Base-by-base conservation (phyloP, 2,329 filamentous ascomycete species). In the Penicillium sp. region DNA sequence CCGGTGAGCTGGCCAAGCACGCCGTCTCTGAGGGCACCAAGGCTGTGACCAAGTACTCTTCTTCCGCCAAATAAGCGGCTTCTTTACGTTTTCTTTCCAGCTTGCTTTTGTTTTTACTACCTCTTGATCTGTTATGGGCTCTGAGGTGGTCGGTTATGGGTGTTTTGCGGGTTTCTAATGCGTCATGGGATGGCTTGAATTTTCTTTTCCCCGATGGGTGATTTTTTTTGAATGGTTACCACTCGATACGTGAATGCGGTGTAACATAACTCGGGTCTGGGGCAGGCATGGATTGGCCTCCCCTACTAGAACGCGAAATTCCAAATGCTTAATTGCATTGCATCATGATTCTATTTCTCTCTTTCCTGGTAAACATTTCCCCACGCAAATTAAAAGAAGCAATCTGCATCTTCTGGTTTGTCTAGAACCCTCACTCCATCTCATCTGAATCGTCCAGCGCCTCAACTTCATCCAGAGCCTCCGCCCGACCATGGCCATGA, bases 41-140 rank as follows among this genome's bases (percentile, higher is more conserved):
- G 91, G 94, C 94, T 58, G 94, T 99, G 71, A 99, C 94, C 86
- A 99, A 99, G 89, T 99, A 97, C 87, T 97, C 93, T 70, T 97
- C 93, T 60, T 97, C 93, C 76, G 94, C 93, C 81, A 99, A 97
- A 91, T 97, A 96, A 86, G 81, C 73, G 73, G 73, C 71, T 74
- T 72, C 65, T 75, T 78, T 80, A 73, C 77, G 78, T 81, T 85
- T 84, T 84, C 84, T 85, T 78, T 79, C 67, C 68, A 70, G 69
- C 73, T 75, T 75, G 74, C 78, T 71, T 53, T 69, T 73, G 73
- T 68, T 70, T 65, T 70, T 70, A 65, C 69, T 73, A 68, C 71
- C 74, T 78, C 74, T 66, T 72, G 70, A 73, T 75, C 73, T 71
- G 65, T 71, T 69, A 69, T 70, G 74, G 65, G 70, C 70, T 76